Evolutionary conservation across 768 basidiomycete species (phyloP).

Genomic region (Pholiota microspora): DNA sequence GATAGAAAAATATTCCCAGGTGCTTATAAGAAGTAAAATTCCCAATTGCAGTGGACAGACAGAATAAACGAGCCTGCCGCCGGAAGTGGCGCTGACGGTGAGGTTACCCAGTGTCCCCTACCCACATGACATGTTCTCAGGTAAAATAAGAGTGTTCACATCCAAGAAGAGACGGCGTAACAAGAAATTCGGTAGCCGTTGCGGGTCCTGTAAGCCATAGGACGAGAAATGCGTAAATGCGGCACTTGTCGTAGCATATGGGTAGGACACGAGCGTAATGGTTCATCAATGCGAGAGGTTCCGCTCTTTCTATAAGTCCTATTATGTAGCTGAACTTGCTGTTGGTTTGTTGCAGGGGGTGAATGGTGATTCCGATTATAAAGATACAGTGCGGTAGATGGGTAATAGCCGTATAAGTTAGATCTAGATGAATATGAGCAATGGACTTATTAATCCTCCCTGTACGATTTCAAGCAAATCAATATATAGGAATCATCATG

Average conservation of each 20-base stretch:
- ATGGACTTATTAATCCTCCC: conserved; percentile 39
- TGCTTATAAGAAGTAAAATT: background rate
- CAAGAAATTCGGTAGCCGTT: too few species aligned
- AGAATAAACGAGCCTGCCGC: too few species aligned
- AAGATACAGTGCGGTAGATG: conserved; percentile 19
- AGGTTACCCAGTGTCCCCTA: background rate
- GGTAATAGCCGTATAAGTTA: conserved; percentile 21
- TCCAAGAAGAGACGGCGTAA: background rate
- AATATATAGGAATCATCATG: background rate
- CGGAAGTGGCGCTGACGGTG: background rate
- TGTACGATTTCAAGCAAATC: conserved; percentile 14
- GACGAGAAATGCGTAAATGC: background rate
- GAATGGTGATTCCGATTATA: conserved; percentile 23
- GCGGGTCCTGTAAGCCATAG: background rate
- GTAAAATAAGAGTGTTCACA: background rate
- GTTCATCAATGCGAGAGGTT: background rate
- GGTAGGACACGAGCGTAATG: background rate
- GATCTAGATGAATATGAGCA: conserved; percentile 14
- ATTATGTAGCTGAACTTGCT: background rate
- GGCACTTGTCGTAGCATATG: too few species aligned
- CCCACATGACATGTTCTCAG: background rate
- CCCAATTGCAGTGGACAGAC: background rate
- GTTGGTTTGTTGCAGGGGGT: background rate
- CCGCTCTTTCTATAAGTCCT: background rate
- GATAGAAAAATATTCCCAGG: background rate